phyloP scores from a whole-genome alignment of 495 filamentous ascomycete species.

The Penicillium salamii region DNA sequence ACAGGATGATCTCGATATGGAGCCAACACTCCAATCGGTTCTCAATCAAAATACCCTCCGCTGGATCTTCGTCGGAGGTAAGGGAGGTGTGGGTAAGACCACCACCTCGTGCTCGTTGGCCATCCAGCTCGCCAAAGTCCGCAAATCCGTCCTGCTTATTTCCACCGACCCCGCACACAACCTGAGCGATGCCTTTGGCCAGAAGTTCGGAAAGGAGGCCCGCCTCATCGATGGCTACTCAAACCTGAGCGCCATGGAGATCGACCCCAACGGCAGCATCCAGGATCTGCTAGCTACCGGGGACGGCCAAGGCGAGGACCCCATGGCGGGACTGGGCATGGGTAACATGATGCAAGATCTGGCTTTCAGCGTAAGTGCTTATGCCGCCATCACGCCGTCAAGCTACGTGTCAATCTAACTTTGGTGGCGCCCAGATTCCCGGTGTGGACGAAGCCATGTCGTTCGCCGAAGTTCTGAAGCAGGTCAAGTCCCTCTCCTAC shows the following conservation, averaged over 20 bases:
- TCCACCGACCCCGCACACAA: slow-evolving; percentile 99
- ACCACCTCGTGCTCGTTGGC: slow-evolving; percentile 97
- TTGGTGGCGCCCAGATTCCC: slow-evolving; percentile 64
- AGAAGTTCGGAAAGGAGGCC: slow-evolving; percentile 99
- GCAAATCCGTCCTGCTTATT: slow-evolving; percentile 93
- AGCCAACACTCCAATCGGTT: slow-evolving; percentile 91
- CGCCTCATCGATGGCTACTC: slow-evolving; percentile 85
- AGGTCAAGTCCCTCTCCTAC: slow-evolving; percentile 99
- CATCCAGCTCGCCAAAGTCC: slow-evolving; percentile 95
- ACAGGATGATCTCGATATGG: slow-evolving; percentile 74
- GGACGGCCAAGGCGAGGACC: slow-evolving; percentile 68
- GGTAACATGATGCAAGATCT: slow-evolving; percentile 75
- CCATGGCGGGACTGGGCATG: slow-evolving; percentile 62
- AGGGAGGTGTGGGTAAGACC: slow-evolving; percentile 99
- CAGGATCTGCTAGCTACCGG: slow-evolving; percentile 86
- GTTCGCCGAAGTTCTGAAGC: slow-evolving; percentile 97
- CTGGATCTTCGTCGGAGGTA: slow-evolving; percentile 99
- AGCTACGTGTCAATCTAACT: slow-evolving; percentile 6
- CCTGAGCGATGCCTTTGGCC: slow-evolving; percentile 93
- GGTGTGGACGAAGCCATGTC: slow-evolving; percentile 99
- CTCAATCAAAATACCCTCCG: slow-evolving; percentile 90
- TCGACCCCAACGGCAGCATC: slow-evolving; percentile 97
- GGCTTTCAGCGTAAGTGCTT: slow-evolving; percentile 59
- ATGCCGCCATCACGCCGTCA: slow-evolving; percentile 7
- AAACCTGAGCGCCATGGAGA: slow-evolving; percentile 98